Evolutionary conservation across 164 flowering plant genomes (phyloP).

Genomic region (Chimonanthus salicifolius): DNA sequence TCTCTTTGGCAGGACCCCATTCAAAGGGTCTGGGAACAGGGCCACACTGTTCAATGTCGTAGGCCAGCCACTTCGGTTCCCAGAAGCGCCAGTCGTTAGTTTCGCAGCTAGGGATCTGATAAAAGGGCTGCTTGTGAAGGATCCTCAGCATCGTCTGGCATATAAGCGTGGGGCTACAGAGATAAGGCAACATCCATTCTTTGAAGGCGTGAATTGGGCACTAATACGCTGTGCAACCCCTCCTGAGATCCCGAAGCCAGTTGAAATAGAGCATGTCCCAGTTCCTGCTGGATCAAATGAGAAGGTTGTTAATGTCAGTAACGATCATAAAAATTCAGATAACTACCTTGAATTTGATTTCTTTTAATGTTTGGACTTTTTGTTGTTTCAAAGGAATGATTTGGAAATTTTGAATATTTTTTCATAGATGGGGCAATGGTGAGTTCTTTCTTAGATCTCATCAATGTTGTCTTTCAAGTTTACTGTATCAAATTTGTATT

Average conservation of each 20-base stretch:
- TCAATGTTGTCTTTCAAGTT: background rate
- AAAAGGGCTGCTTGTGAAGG: slow-evolving; percentile 32
- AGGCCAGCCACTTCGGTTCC: slow-evolving; percentile 32
- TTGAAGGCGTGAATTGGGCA: slow-evolving; percentile 37
- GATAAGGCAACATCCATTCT: slow-evolving; percentile 30
- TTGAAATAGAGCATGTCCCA: slow-evolving; percentile 21
- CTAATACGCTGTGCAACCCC: slow-evolving; percentile 35
- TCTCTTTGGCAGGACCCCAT: slow-evolving; percentile 35
- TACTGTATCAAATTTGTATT: background rate
- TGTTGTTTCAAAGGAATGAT: slow-evolving; percentile 12
- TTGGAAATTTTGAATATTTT: slow-evolving; percentile 1
- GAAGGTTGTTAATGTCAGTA: slow-evolving; percentile 16
- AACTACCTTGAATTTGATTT: slow-evolving; percentile 85
- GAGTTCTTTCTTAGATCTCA: background rate
- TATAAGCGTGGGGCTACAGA: slow-evolving; percentile 35
- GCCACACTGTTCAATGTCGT: slow-evolving; percentile 37
- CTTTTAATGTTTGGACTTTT: slow-evolving; percentile 35
- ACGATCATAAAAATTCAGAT: slow-evolving; percentile 34
- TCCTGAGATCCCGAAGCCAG: slow-evolving; percentile 30
- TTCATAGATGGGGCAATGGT: background rate
- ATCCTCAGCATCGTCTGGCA: slow-evolving; percentile 28
- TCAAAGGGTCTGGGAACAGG: slow-evolving; percentile 38
- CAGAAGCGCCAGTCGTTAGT: slow-evolving; percentile 28
- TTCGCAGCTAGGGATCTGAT: slow-evolving; percentile 30
- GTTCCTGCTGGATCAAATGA: slow-evolving; percentile 18